phyloP scores from a whole-genome alignment of 371 early-diverging fungal species.

The Coemansia linderi region DNA sequence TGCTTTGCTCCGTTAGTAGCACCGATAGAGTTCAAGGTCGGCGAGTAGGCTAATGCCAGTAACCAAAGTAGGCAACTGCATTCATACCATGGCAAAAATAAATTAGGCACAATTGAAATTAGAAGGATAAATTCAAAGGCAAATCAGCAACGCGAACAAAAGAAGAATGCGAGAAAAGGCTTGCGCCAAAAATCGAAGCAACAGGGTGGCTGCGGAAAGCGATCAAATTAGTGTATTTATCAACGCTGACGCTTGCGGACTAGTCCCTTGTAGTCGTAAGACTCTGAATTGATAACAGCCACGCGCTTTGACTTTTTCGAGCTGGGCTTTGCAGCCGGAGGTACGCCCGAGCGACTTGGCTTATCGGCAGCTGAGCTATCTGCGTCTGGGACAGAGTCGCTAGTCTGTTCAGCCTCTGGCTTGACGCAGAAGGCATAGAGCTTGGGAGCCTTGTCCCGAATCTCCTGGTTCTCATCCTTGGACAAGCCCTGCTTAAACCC shows the following conservation, averaged over 20 bases:
- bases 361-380: neutral
- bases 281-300: slow-evolving; percentile 2
- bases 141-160: neutral
- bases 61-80: neutral
- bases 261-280: slow-evolving; percentile 2
- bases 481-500: slow-evolving; percentile 85
- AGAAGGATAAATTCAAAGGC: neutral
- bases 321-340: neutral
- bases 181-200: neutral
- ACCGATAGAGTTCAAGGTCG: neutral
- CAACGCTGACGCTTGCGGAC: slow-evolving; percentile 3
- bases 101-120: neutral
- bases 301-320: neutral
- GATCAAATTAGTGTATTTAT: neutral
- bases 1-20: neutral
- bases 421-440: slow-evolving; percentile 64
- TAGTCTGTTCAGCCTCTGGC: slow-evolving; percentile 2
- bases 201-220: slow-evolving; percentile 1
- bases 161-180: neutral
- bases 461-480: slow-evolving; percentile 78
- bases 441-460: slow-evolving; percentile 66
- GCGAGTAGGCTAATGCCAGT: neutral
- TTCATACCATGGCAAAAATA: neutral
- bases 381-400: neutral
- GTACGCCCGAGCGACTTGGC: neutral